Conservation (phyloP, 2,329 filamentous ascomycete genomes). For the Parasarocladium wereldwijsianum region DNA sequence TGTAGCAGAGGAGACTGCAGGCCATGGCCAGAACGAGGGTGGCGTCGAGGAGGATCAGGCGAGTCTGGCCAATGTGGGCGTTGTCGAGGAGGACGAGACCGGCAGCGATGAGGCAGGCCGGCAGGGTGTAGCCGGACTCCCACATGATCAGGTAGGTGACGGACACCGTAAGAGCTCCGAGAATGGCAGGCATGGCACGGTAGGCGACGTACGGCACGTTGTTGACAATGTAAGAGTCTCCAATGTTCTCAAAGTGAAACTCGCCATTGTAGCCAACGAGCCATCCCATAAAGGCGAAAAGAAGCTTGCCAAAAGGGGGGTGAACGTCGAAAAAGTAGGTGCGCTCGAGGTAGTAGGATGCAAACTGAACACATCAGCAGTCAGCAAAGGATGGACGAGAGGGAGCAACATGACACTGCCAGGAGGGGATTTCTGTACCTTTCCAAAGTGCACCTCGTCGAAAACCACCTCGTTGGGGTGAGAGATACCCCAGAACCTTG, state of each 20-base stretch:
- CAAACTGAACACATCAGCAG: slow-evolving; percentile 34
- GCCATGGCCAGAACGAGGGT: slow-evolving; percentile 94
- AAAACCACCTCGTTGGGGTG: slow-evolving; percentile 97
- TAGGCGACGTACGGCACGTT: slow-evolving; percentile 96
- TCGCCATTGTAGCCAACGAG: slow-evolving; percentile 92
- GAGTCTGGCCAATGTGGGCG: slow-evolving; percentile 91
- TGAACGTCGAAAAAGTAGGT: slow-evolving; percentile 99
- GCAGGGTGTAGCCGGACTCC: slow-evolving; percentile 95
- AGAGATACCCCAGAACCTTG: slow-evolving; percentile 89
- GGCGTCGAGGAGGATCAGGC: slow-evolving; percentile 86
- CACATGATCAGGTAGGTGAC: slow-evolving; percentile 97
- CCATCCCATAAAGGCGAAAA: slow-evolving; percentile 96
- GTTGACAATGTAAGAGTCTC: slow-evolving; percentile 93
- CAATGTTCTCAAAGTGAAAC: slow-evolving; percentile 98
- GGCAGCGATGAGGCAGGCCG: slow-evolving; percentile 76
- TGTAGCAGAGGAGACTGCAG: slow-evolving; percentile 81
- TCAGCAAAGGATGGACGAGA: slow-evolving; percentile 3
- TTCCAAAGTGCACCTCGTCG: slow-evolving; percentile 98
- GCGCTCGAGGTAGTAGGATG: slow-evolving; percentile 76
- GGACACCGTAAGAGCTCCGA: slow-evolving; percentile 88
- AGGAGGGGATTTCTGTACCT: slow-evolving; percentile 41
- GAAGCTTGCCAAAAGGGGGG: slow-evolving; percentile 92
- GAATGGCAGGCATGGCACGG: slow-evolving; percentile 78
- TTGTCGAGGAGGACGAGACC: slow-evolving; percentile 90
- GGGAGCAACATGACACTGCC: neutral